Base-by-base conservation (phyloP, 2,329 filamentous ascomycete species). In the Diatrype stigma region DNA sequence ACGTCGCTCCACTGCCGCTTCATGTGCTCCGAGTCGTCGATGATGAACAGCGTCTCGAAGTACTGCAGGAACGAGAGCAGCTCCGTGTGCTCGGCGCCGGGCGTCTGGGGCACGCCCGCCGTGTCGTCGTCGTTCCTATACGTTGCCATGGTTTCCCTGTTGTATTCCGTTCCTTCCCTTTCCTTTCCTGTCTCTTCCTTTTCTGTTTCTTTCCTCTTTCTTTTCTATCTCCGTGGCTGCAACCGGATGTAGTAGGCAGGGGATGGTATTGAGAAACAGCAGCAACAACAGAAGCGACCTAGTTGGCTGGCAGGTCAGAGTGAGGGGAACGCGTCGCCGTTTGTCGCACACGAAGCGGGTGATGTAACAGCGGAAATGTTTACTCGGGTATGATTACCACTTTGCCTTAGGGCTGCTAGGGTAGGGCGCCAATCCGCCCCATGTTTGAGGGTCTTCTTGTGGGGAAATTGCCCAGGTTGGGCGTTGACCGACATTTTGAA, bases 21-120 rank as follows among this genome's bases (percentile, higher is more conserved):
- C 58, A 60, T 60, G 38, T 59, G 52, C n/a, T 42, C 32, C 19
- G 58, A 60, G 34, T 60, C 58, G 38, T 60, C 58, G 30, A 60
- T 50, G 23, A 60, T 35, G 50, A 60, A 60, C 16, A 60, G 19
- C 7, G 58, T 60, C 40, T 60, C 58, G 17, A 60, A 60, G 40
- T 54, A 59, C 19, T 52, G 50, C 21, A 60, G 51, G 42, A 59
- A 60, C 3, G 52, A 52, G n/a, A 60, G 56, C n/a, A 57, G 26
- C 30, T 60, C 57, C 37, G 52, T 50, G 14, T 60, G 55, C 17
- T 58, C 55, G 2, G 19, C 21, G 3, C 47, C 47, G 7, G 59
- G 59, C 2, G 55, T 51, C 42, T 57, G 56, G 21, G 56, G 52
- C 23, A 60, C 49, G 22, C 59, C 59, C 16, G 59, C 54, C 11